phyloP scores from a whole-genome alignment of 768 basidiomycete genomes.

The Boletus eberwhitei region DNA sequence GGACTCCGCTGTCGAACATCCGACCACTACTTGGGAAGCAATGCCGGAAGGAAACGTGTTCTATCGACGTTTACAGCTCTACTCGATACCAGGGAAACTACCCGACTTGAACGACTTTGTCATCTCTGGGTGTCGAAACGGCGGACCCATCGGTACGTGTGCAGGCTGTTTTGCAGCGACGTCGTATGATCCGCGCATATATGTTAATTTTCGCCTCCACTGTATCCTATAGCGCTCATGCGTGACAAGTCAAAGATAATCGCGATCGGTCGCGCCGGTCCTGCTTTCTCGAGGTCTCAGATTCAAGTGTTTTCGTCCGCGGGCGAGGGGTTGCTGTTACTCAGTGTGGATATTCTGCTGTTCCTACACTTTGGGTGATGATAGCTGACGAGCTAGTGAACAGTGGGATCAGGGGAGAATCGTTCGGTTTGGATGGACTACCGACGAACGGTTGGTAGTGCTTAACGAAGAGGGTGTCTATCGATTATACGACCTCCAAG shows the following conservation, averaged over 20 bases:
- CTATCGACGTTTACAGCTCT: constrained; percentile 82
- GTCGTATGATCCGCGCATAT: neutral
- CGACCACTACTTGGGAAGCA: constrained; percentile 84
- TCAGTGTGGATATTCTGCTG: constrained; percentile 60
- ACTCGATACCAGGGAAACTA: constrained; percentile 75
- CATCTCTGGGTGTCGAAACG: constrained; percentile 77
- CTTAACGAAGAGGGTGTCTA: constrained; percentile 92
- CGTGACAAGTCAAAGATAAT: constrained; percentile 80
- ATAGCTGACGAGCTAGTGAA: constrained; percentile 15
- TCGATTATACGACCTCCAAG: constrained; percentile 83
- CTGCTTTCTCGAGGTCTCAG: constrained; percentile 68
- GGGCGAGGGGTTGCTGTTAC: constrained; percentile 63
- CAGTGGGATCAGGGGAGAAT: constrained; percentile 93
- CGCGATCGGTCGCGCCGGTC: constrained; percentile 56
- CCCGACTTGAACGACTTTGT: constrained; percentile 77
- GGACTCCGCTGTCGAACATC: constrained; percentile 56
- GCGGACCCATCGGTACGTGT: constrained; percentile 80
- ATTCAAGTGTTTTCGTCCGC: constrained; percentile 87
- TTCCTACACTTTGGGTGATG: neutral
- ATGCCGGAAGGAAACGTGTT: constrained; percentile 87
- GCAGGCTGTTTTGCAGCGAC: neutral
- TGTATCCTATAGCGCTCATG: constrained; percentile 64
- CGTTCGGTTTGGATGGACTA: constrained; percentile 78
- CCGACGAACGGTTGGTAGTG: constrained; percentile 77
- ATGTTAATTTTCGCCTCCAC: neutral